Evolutionary conservation across 768 basidiomycete genomes (phyloP).

Genomic region (Russula brevipes): DNA sequence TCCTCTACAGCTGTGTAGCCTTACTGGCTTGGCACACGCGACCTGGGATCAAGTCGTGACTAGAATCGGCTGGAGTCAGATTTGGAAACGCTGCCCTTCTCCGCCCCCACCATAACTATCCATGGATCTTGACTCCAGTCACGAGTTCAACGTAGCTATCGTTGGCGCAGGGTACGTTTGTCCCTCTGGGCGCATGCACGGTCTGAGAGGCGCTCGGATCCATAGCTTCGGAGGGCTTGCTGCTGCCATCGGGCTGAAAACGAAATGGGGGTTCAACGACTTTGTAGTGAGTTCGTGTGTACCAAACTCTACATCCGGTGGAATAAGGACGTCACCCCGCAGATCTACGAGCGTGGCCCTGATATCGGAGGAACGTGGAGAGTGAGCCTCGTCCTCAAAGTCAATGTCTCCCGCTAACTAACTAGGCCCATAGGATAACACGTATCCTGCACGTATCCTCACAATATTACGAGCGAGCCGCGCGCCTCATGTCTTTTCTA

Average conservation of each 20-base stretch:
- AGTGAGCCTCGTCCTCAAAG: constrained; percentile 12
- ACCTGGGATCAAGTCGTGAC: no score
- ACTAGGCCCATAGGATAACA: constrained; percentile 22
- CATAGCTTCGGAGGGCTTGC: constrained; percentile 30
- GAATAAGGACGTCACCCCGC: neutral
- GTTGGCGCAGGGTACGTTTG: constrained; percentile 27
- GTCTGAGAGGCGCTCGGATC: neutral
- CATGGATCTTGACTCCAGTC: neutral
- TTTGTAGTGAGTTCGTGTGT: constrained; percentile 29
- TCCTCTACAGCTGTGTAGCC: no score
- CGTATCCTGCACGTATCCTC: constrained; percentile 24
- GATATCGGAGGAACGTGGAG: constrained; percentile 31
- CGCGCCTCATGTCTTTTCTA: neutral
- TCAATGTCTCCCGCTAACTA: neutral
- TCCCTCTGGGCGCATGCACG: neutral
- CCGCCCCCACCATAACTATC: neutral
- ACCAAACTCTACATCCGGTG: no score
- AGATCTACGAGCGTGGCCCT: constrained; percentile 33
- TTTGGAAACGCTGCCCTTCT: neutral
- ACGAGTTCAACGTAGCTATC: constrained; percentile 23
- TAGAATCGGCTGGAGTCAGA: no score
- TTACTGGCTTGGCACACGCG: no score
- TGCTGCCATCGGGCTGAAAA: constrained; percentile 31
- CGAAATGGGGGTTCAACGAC: constrained; percentile 30
- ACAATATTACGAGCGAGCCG: neutral